Evolutionary conservation across 2,329 filamentous ascomycete species (phyloP).

Genomic region (Gaeumannomyces sp.): DNA sequence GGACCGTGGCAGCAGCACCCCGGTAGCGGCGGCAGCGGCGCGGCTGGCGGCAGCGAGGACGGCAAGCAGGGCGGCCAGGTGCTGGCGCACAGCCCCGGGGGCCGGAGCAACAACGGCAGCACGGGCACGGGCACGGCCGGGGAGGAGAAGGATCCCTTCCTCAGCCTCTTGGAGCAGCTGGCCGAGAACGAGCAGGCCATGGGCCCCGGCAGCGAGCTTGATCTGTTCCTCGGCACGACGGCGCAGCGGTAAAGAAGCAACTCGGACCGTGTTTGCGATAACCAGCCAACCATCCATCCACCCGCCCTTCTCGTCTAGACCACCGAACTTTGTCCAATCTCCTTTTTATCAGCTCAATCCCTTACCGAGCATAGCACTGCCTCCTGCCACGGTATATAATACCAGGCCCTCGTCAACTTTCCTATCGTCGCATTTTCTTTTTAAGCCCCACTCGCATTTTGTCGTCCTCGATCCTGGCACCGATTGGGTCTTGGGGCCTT

Average conservation of each 20-base stretch:
- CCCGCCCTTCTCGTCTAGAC: too few relatives aligned
- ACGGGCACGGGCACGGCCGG: conserved; percentile 38
- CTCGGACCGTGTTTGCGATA: too few relatives aligned
- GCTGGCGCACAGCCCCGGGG: conserved; percentile 37
- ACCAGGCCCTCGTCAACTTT: background rate
- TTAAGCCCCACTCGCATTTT: too few relatives aligned
- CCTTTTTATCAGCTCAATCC: too few relatives aligned
- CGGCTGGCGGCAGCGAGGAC: conserved; percentile 2
- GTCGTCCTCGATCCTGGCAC: too few relatives aligned
- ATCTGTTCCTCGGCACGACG: conserved; percentile 59
- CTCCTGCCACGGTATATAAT: background rate
- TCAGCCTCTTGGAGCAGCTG: conserved; percentile 72
- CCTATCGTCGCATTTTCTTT: too few relatives aligned
- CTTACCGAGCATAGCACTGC: too few relatives aligned
- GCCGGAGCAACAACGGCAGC: conserved; percentile 43
- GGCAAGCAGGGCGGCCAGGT: conserved; percentile 12
- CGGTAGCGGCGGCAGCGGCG: conserved; percentile 11
- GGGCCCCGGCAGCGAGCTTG: conserved; percentile 66
- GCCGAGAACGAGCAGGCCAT: conserved; percentile 71
- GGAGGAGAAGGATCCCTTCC: conserved; percentile 74
- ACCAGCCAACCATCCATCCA: too few relatives aligned
- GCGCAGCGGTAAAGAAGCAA: background rate
- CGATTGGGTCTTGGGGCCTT: too few relatives aligned
- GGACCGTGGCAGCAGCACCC: conserved; percentile 40
- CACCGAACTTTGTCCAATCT: too few relatives aligned